Evolutionary conservation across 805 yeast genomes (phyloP), one percentile per base, ranked within the genome.

Genomic region (Teunomyces aglyptinius): DNA sequence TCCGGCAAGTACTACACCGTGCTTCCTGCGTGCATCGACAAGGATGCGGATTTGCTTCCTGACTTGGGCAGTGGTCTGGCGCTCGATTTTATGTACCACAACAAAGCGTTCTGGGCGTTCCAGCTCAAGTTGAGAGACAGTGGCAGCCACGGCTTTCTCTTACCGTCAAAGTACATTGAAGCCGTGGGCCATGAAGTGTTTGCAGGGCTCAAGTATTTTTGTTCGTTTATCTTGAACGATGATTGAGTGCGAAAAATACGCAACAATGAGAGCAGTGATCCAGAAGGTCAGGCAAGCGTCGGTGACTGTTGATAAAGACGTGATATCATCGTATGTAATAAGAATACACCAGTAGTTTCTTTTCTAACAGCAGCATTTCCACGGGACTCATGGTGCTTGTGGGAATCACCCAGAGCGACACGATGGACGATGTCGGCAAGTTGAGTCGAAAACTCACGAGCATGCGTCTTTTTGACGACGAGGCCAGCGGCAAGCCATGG

Each of bases 231-330:
- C 24, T 34, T 47, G 19, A 20, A 19, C 16, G 50, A 47, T 26
- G 43, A 47, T 26, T 47, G n/a, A 41, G 36, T 18, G 11, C n/a
- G 20, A 33, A 33, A 33, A 18, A 15, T 33, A 15, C n/a, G 6
- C 4, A 7, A 5, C 11, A 32, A 92, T 92, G 99, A 85, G 83
- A 63, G 89, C 91, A 3, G 96, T 94, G 1, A 80, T 94, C 28
- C 99, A 94, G 61, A 82, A 87, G 59, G 98, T 92, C 5, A 87
- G 86, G 50, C 76, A 78, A 40, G 98, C 97, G 0, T 85, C 96
- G 0, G 99, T 94, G 0, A 80, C 89, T 0, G 99, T 94, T 0
- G 89, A 90, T 43, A 70, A 74, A 6, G 60, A 75, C 43, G 72
- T 86, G 0, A 78, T 91, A 0, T 89, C 97, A 1, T 71, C 80